Base-by-base conservation (phyloP, 306 rosid genomes). In the Echinosophora koreensis region DNA sequence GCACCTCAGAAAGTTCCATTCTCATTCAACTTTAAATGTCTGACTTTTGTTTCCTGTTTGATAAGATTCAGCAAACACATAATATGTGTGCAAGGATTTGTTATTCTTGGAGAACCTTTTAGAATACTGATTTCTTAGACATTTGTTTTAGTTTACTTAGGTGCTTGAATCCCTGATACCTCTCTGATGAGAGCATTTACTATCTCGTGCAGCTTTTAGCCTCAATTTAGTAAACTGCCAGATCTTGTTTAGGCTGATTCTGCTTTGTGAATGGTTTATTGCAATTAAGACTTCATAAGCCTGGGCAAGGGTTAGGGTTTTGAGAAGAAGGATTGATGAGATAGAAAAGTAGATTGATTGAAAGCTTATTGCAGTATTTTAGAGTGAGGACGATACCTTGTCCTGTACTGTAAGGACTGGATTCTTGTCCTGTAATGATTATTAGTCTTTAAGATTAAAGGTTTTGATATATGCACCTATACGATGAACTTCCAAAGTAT, bases 281-380 rank as follows among this genome's bases (percentile, higher is more conserved):
- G 17, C 3, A 4, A 51, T 51, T 51, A 51, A 51, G 22, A 51
- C 18, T 49, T 49, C 16, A 49, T 49, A 49, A 49, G 55, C 55
- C 2, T 4, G 55, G 57, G 57, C 57, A n/a, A 4, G 2, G 27
- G 57, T 5, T 51, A n/a, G 8, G 57, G 22, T 5, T 51, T 51
- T 51, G 2, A 2, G 51, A 17, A 2, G 51, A 17, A 22, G 18
- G 32, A 27, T 1, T 27, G 14, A 46, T 47, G 16, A 47, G 27
- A 42, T 14, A 67, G 57, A 30, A 68, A n/a, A 68, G 73, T 30
- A 68, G 73, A 27, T 14, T 8, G 44, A 30, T 49, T 49, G 73
- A 32, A 49, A 30, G 74, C 60, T 41, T 66, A 17, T 7, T 69
- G 42, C 41, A 63, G 30, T 30, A 38, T 49, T 44, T 30, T 50